Conservation (phyloP, 305 asterid species). For the Fraxinus sp. region DNA sequence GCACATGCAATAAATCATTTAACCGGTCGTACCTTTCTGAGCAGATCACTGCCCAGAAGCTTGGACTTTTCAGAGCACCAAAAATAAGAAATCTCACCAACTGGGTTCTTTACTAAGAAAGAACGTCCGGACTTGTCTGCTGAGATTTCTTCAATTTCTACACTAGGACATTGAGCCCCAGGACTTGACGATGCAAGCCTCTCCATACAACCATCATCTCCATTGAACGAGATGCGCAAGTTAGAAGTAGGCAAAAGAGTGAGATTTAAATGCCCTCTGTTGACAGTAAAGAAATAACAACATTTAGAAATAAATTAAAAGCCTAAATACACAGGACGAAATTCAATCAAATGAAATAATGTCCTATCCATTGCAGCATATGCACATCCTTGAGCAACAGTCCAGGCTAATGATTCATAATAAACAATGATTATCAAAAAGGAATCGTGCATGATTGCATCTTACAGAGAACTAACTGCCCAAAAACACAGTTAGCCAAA, state of each 20-base stretch:
- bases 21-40: conserved; percentile 53
- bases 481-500: not conserved
- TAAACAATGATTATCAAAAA: not conserved
- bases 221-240: conserved; percentile 72
- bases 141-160: conserved; percentile 60
- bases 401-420: conserved; percentile 6
- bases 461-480: not conserved
- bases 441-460: not conserved
- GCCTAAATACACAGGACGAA: conserved; percentile 9
- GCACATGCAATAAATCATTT: not conserved
- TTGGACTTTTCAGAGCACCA: conserved; percentile 90
- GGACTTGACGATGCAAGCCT: conserved; percentile 54
- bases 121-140: conserved; percentile 86
- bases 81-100: conserved; percentile 47
- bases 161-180: conserved; percentile 34
- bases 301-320: conserved; percentile 26
- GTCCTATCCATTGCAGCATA: not conserved
- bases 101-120: conserved; percentile 53
- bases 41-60: conserved; percentile 71
- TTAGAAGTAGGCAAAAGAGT: conserved; percentile 80
- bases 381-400: not conserved
- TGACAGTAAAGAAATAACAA: conserved; percentile 16
- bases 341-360: not conserved
- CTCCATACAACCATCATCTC: conserved; percentile 83
- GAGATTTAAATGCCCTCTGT: conserved; percentile 88